Evolutionary conservation across 129 eudicot genomes (phyloP), one percentile per base, ranked within the genome.

Genomic region (Artemisia argyi): DNA sequence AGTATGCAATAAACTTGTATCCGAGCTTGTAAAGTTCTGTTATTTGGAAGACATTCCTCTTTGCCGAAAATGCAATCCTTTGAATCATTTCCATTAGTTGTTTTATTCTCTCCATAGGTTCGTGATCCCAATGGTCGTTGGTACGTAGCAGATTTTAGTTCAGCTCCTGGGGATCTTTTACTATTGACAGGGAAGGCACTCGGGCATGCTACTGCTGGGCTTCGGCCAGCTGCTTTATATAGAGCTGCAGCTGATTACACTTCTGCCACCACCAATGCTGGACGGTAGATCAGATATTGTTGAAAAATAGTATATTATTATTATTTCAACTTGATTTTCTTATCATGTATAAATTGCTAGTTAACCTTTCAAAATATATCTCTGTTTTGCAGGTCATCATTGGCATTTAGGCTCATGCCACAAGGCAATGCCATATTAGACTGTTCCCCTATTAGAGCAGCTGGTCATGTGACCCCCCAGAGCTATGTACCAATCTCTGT

Each of bases 91-190:
- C 65, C 44, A 54, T 61, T 54, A 63, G 74, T 73, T 66, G 67
- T 78, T 81, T 78, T 53, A 57, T 55, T 77, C 66, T 80, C 26
- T 71, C 66, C 28, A 53, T 86, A 94, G 98, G 97, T 94, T 73
- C 90, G 97, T 79, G 98, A 94, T 74, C 96, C 98, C 78, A 94
- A 90, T 84, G 95, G 96, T 61, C 93, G 83, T 61, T 94, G 98
- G 98, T 94, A 94, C 86, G 74, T 85, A 80, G 97, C 98, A 77
- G 96, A 90, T 81, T 54, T 71, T 57, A 82, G 86, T 69, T 80
- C 87, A 52, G 78, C 85, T 28, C 92, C 96, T 56, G 92, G 97
- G 55, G 90, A 88, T 61, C 91, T 94, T 74, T 77, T 94, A 82
- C 66, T 94, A 39, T 79, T 94, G 28, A 90, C 96, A 20, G 98